A percentile compares a stretch with the other conserved stretches of the same genome.
phyloP scores from a whole-genome alignment of 371 early-diverging fungal species.

The Fennellomyces sp. region DNA sequence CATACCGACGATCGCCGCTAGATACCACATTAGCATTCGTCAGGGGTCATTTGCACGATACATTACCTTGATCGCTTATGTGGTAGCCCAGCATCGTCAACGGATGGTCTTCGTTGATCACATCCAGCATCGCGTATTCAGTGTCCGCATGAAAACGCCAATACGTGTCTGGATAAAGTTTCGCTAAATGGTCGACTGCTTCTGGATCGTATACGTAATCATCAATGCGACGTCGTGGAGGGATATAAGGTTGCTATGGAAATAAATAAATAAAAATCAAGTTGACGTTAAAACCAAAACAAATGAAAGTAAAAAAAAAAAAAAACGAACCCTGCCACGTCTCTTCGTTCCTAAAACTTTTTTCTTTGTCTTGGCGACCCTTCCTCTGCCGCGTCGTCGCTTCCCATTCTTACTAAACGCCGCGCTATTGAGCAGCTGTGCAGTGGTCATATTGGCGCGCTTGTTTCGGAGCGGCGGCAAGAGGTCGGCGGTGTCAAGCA shows the following conservation, averaged over 20 bases:
- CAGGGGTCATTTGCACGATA: no score
- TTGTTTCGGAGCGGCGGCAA: conserved; percentile 16
- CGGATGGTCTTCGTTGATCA: conserved; percentile 67
- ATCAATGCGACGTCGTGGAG: conserved; percentile 5
- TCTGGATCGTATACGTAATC: conserved; percentile 40
- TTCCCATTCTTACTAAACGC: background rate
- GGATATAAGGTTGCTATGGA: background rate
- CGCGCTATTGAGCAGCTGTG: background rate
- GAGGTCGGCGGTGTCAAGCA: conserved; percentile 12
- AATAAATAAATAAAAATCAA: background rate
- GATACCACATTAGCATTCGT: no score
- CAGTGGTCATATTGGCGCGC: conserved; percentile 1
- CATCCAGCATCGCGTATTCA: conserved; percentile 20
- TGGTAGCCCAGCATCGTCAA: conserved; percentile 55
- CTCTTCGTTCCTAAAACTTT: conserved; percentile 4
- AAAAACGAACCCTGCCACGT: background rate
- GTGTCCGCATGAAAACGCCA: conserved; percentile 27
- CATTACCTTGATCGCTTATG: conserved; percentile 37
- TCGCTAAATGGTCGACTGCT: conserved; percentile 46
- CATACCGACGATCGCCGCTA: conserved; percentile 78
- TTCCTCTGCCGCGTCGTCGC: background rate
- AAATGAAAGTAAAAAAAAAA: background rate
- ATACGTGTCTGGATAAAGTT: conserved; percentile 20
- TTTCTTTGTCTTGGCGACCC: background rate
- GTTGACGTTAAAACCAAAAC: background rate